Base-by-base conservation (phyloP, 495 filamentous ascomycete genomes). In the Chlorociboria aeruginascens region DNA sequence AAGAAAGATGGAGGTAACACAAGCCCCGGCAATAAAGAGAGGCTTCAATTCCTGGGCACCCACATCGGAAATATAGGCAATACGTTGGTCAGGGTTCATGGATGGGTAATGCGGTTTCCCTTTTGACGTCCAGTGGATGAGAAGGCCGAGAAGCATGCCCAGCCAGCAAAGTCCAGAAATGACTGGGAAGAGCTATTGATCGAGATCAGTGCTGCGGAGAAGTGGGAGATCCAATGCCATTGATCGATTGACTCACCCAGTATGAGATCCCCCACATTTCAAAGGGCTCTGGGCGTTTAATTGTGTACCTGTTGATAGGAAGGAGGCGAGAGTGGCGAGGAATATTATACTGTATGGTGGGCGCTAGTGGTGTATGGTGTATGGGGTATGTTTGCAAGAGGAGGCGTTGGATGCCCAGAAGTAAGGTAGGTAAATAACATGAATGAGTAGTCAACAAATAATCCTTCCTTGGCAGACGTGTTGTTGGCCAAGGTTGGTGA, bases 11-110 rank as follows among this genome's bases (percentile, higher is more conserved):
- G 88, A 86, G 13, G 85, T 89, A 14, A 95, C 69, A 9, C 72
- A 67, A 65, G 80, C 82, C 46, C 88, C 88, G 9, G 79, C 69
- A 49, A 98, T 78, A 69, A 98, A 98, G 1, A 97, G 69, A 0
- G 92, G 92, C 52, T 95, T 87, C 3, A 95, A 68, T 0, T 69
- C 40, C 17, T 57, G 53, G 7, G 67, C 69, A 50, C 88, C 92
- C 28, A 95, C 71, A 64, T 96, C 88, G n/a, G 80, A 84, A 54
- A 88, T 86, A 61, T 85, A 95, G 61, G 90, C 85, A 46, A 95
- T 86, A 2, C 60, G 69, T 56, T 90, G 85, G 40, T 56, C 59
- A 0, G 49, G 14, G n/a, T 66, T 62, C 84, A 89, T 86, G 34
- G 78, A 83, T 8, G 63, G 2, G 56, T 92, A 94, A 56, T 73